Conservation (phyloP, 306 rosid species). For the Cucurbita pepo region DNA sequence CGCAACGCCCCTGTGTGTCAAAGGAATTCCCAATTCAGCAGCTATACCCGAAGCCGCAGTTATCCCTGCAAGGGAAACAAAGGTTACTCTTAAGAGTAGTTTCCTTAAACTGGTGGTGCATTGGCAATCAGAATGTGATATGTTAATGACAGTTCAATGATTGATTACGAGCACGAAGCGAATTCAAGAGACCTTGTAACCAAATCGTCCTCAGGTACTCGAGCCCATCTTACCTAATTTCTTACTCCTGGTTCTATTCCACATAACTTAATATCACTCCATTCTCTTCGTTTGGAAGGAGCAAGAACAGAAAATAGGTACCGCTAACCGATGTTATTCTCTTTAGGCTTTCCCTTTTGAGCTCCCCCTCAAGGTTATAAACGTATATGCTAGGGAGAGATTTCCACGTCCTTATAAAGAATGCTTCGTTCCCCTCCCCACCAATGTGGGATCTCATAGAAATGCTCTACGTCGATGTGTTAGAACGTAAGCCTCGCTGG, state of each 20-base stretch:
- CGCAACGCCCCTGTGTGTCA: conserved; percentile 82
- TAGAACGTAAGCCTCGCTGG: neutral
- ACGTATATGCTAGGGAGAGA: too few species aligned
- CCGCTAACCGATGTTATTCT: too few species aligned
- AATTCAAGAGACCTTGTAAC: neutral
- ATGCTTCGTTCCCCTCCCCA: too few species aligned
- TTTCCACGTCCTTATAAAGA: too few species aligned
- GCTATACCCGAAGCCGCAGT: conserved; percentile 98
- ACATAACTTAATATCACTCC: neutral
- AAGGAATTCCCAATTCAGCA: conserved; percentile 74
- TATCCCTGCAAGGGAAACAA: conserved; percentile 38
- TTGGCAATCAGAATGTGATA: neutral
- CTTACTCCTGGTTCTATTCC: neutral
- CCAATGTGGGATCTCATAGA: too few species aligned
- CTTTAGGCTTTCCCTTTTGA: too few species aligned
- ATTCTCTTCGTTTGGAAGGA: neutral
- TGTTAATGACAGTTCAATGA: neutral
- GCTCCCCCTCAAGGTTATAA: too few species aligned
- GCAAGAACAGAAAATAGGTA: neutral
- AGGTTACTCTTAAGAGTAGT: neutral
- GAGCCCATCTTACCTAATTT: neutral
- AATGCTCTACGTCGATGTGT: neutral
- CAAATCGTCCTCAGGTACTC: neutral
- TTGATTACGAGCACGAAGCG: neutral
- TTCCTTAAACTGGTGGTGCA: neutral